Conservation (phyloP, 345 rosid species). For the Eucalyptus microcorys region DNA sequence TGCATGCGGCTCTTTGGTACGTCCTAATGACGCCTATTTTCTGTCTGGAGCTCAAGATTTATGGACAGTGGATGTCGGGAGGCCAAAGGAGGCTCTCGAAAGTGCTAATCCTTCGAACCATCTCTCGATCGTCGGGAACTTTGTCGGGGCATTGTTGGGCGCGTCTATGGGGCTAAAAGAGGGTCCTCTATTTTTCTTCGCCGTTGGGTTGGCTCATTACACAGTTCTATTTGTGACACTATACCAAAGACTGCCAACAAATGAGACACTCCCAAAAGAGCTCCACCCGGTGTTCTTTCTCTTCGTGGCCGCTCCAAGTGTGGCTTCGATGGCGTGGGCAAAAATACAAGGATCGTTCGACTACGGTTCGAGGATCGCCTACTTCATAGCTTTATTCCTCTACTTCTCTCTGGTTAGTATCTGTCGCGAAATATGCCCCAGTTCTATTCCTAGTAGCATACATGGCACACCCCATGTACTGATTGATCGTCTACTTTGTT, state of each 20-base stretch:
- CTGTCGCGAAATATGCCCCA: not conserved
- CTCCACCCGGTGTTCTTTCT: slow-evolving; percentile 95
- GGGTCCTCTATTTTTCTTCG: slow-evolving; percentile 87
- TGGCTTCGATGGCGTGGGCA: slow-evolving; percentile 90
- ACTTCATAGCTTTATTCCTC: slow-evolving; percentile 84
- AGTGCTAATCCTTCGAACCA: slow-evolving; percentile 95
- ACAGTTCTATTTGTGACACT: slow-evolving; percentile 80
- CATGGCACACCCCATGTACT: not conserved
- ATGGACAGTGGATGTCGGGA: slow-evolving; percentile 98
- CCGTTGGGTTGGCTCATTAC: slow-evolving; percentile 82
- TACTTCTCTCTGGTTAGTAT: slow-evolving; percentile 63
- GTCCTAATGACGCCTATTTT: slow-evolving; percentile 72
- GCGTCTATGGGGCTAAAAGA: slow-evolving; percentile 88
- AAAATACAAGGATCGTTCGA: slow-evolving; percentile 59
- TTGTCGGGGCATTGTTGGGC: slow-evolving; percentile 82
- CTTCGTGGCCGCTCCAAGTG: slow-evolving; percentile 85
- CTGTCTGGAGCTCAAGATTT: slow-evolving; percentile 66
- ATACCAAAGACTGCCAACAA: slow-evolving; percentile 89
- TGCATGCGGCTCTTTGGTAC: slow-evolving; percentile 60
- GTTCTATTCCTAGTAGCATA: not conserved
- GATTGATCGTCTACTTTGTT: not conserved
- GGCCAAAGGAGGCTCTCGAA: slow-evolving; percentile 84
- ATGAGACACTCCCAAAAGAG: slow-evolving; percentile 78
- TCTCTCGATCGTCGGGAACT: slow-evolving; percentile 74
- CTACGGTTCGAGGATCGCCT: slow-evolving; percentile 63